Percentiles rank a stretch among this genome's conserved stretches.
These are phyloP conservation scores for Schoenoplectus triqueter DNA, from an alignment of 202 grass and related monocot genomes.

Conservation along the genomic window DNA sequence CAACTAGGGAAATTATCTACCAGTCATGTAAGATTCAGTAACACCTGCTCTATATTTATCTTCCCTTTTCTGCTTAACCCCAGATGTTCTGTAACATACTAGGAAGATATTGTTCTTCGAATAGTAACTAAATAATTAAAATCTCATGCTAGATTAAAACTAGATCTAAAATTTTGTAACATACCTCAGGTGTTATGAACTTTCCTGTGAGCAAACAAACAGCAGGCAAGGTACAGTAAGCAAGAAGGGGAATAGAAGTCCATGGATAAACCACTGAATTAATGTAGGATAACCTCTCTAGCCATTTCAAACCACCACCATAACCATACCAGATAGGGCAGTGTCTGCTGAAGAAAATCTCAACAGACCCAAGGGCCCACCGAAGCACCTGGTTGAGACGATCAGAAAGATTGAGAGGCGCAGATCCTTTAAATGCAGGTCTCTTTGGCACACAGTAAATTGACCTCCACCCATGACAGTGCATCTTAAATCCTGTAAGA, in stretches of 20 bases:
- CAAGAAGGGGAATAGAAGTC: slow-evolving; percentile 89
- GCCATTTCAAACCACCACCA: slow-evolving; percentile 73
- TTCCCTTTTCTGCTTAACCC: not conserved
- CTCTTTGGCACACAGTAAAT: slow-evolving; percentile 85
- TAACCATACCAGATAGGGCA: slow-evolving; percentile 96
- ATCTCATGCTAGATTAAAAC: not conserved
- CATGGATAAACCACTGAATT: slow-evolving; percentile 89
- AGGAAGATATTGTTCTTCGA: slow-evolving; percentile 1
- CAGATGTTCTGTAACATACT: not conserved
- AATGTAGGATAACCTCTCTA: slow-evolving; percentile 88
- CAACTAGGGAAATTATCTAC: not conserved
- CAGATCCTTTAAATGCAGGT: slow-evolving; percentile 85
- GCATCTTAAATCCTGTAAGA: slow-evolving; percentile 96
- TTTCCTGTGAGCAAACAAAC: slow-evolving; percentile 85
- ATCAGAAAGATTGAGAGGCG: slow-evolving; percentile 92
- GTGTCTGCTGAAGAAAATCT: slow-evolving; percentile 95
- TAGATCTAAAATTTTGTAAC: not conserved
- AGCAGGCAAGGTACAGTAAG: slow-evolving; percentile 88
- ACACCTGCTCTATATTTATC: not conserved
- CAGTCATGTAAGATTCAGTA: not conserved
- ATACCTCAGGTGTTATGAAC: slow-evolving; percentile 86
- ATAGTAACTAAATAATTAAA: not conserved
- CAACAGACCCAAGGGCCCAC: slow-evolving; percentile 90
- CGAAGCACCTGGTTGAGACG: slow-evolving; percentile 95
- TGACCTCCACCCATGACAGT: slow-evolving; percentile 89